phyloP scores from a whole-genome alignment of 2,329 filamentous ascomycete species.

The Trichoderma sp. region DNA sequence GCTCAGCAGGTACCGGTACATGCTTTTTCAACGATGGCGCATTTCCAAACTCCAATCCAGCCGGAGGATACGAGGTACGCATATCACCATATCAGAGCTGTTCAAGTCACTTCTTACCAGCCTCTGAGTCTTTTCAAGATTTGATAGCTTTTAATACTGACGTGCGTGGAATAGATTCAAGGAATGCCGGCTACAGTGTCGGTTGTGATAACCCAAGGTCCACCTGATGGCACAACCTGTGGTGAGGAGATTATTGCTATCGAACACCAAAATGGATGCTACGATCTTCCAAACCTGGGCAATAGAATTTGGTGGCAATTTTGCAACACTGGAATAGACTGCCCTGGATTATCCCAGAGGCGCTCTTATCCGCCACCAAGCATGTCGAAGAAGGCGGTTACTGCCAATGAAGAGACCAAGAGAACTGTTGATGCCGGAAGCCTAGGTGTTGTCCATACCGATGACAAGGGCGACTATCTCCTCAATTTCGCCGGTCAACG shows the following conservation, averaged over 20 bases:
- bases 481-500: conserved; percentile 9
- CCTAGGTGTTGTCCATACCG: not conserved
- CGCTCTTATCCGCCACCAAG: not conserved
- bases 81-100: not conserved
- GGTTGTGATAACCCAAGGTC: conserved; percentile 10
- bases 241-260: conserved; percentile 15
- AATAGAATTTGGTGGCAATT: conserved; percentile 23
- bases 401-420: not conserved
- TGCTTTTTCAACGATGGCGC: conserved; percentile 16
- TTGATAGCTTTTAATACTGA: not conserved
- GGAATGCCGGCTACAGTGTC: conserved; percentile 21
- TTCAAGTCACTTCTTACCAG: not conserved
- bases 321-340: conserved; percentile 23
- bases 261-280: conserved; percentile 21
- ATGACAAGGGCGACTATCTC: conserved; percentile 12
- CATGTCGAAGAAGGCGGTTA: not conserved
- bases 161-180: conserved; percentile 6
- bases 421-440: not conserved
- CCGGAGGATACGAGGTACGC: conserved; percentile 20
- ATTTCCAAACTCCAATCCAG: conserved; percentile 2
- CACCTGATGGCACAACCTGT: conserved; percentile 8
- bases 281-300: conserved; percentile 13
- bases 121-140: not conserved
- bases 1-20: not conserved
- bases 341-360: conserved; percentile 7